phyloP scores from a whole-genome alignment of 1,139 yeast species.

The Hyphopichia pseudoburtonii region DNA sequence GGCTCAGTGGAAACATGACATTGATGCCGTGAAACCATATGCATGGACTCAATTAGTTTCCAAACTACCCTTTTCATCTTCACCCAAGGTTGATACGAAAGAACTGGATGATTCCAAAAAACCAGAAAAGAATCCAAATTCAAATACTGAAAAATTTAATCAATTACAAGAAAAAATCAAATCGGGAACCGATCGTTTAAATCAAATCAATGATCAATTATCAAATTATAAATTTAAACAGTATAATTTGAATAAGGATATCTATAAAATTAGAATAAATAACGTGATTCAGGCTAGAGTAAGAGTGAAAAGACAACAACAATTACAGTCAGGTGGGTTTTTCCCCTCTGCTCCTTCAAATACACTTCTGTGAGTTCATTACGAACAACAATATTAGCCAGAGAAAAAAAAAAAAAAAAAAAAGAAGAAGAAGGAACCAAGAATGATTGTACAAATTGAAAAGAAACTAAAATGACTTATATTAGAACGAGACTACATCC shows the following conservation, averaged over 20 bases:
- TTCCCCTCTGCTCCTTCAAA: slow-evolving; percentile 59
- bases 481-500: slow-evolving; percentile 1
- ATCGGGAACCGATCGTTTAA: slow-evolving; percentile 22
- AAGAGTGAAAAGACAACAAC: slow-evolving; percentile 38
- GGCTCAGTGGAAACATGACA: slow-evolving; percentile 24
- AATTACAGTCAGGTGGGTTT: slow-evolving; percentile 40
- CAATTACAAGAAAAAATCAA: slow-evolving; percentile 18
- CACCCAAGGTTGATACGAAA: too few species aligned
- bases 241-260: slow-evolving; percentile 51
- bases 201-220: slow-evolving; percentile 19
- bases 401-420: too few species aligned
- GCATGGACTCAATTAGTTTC: slow-evolving; percentile 26
- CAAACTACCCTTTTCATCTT: background rate
- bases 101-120: slow-evolving; percentile 3
- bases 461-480: too few species aligned
- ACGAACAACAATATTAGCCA: too few species aligned
- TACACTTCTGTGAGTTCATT: too few species aligned
- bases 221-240: slow-evolving; percentile 40
- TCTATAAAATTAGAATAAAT: slow-evolving; percentile 53
- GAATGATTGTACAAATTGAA: too few species aligned
- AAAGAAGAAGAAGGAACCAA: too few species aligned
- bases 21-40: slow-evolving; percentile 33
- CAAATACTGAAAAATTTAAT: slow-evolving; percentile 11
- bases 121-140: slow-evolving; percentile 9
- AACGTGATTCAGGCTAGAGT: slow-evolving; percentile 38